Percentiles rank a stretch among this genome's conserved stretches.
Conservation (phyloP, 1,284 basidiomycete species). For the Rhodotorula mucilaginosa region DNA sequence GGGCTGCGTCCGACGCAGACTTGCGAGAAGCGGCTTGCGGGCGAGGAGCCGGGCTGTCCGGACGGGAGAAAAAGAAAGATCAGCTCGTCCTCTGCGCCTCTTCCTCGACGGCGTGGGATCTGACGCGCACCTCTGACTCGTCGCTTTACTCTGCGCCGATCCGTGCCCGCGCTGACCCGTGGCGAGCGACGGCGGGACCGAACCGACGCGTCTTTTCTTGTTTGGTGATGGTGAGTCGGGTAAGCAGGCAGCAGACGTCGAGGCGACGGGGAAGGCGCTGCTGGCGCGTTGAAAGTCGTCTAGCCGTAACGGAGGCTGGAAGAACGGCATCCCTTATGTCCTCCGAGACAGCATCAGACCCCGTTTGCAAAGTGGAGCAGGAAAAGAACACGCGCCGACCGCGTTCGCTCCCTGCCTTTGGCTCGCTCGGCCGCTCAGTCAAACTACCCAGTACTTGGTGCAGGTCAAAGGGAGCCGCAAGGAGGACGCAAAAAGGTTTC, state of each 20-base stretch:
- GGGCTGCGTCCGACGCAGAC: not conserved
- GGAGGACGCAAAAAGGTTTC: slow-evolving; percentile 2
- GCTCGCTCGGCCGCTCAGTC: too few species aligned
- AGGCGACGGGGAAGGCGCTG: not conserved
- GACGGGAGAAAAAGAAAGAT: not conserved
- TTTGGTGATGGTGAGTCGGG: slow-evolving; percentile 22
- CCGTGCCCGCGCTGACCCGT: too few species aligned
- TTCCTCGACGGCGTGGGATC: not conserved
- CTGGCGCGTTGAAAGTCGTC: slow-evolving; percentile 7
- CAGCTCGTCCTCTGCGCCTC: not conserved
- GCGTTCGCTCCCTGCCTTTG: too few species aligned
- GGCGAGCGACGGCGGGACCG: not conserved
- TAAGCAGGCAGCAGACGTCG: not conserved
- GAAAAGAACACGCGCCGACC: too few species aligned
- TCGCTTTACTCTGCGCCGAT: not conserved
- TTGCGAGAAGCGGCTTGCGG: not conserved
- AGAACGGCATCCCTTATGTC: not conserved
- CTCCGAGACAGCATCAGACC: not conserved
- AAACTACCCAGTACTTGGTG: too few species aligned
- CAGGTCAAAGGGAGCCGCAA: too few species aligned
- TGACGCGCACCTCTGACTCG: not conserved
- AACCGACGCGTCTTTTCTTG: slow-evolving; percentile 25
- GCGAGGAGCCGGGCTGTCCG: not conserved
- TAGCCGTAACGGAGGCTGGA: slow-evolving; percentile 12
- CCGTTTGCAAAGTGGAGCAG: too few species aligned